Conservation (phyloP, 164 flowering plant species). For the Vitis labrusca region DNA sequence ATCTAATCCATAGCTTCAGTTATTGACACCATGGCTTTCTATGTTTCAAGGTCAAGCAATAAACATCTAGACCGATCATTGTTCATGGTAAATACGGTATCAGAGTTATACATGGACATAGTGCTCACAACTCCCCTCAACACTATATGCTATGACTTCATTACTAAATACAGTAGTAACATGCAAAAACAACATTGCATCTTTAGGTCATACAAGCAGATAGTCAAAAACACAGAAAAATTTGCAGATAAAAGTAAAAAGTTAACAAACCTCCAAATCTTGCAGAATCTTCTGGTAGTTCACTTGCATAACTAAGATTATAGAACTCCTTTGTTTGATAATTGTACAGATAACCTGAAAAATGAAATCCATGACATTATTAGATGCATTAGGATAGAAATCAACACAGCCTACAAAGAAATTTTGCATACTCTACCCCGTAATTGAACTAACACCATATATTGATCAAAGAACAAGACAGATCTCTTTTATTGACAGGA, state of each 20-base stretch:
- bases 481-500: neutral
- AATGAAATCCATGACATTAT: conserved; percentile 2
- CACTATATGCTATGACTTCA: too few species aligned
- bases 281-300: conserved; percentile 66
- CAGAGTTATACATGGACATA: too few species aligned
- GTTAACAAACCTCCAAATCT: conserved; percentile 71
- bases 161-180: neutral
- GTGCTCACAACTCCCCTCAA: too few species aligned
- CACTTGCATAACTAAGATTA: conserved; percentile 83
- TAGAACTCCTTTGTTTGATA: conserved; percentile 88
- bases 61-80: too few species aligned
- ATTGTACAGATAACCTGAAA: conserved; percentile 87
- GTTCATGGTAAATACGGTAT: too few species aligned
- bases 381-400: neutral
- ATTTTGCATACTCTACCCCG: neutral
- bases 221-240: neutral
- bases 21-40: too few species aligned
- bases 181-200: neutral
- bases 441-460: neutral
- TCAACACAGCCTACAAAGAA: neutral
- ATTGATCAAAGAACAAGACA: neutral
- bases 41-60: too few species aligned
- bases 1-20: too few species aligned
- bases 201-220: neutral
- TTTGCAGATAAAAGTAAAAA: neutral